These are phyloP conservation scores for Rhizophagus prolifer DNA, from an alignment of 192 early-diverging fungal genomes.

Conservation along the genomic window DNA sequence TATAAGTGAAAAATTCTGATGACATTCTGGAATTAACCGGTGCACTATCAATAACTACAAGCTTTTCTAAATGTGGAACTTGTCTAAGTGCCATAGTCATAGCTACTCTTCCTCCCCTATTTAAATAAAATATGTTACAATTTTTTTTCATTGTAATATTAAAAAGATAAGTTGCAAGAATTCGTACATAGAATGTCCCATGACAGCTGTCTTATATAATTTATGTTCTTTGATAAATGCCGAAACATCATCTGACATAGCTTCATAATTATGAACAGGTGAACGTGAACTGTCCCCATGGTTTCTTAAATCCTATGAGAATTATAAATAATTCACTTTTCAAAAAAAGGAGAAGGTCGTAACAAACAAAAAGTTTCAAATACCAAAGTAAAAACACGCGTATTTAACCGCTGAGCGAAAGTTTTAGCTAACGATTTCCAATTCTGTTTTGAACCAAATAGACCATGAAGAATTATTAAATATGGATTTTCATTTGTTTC, in stretches of 20 bases:
- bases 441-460: slow-evolving; percentile 95
- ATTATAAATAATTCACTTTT: background rate
- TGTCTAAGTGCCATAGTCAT: slow-evolving; percentile 66
- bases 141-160: background rate
- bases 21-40: slow-evolving; percentile 52
- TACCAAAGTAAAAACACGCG: slow-evolving; percentile 68
- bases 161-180: background rate
- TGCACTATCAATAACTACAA: slow-evolving; percentile 74
- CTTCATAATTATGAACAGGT: slow-evolving; percentile 60
- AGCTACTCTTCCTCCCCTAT: slow-evolving; percentile 73
- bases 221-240: slow-evolving; percentile 64
- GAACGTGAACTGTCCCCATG: slow-evolving; percentile 88
- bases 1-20: slow-evolving; percentile 56
- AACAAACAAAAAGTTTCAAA: background rate
- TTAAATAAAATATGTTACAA: background rate
- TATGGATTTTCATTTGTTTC: slow-evolving; percentile 39
- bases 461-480: slow-evolving; percentile 81
- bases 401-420: slow-evolving; percentile 59
- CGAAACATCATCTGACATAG: slow-evolving; percentile 79
- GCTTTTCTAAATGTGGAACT: slow-evolving; percentile 48
- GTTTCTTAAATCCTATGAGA: slow-evolving; percentile 80
- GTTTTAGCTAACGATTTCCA: slow-evolving; percentile 83
- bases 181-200: slow-evolving; percentile 87
- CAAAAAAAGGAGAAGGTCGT: background rate
- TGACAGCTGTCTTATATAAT: slow-evolving; percentile 55